A percentile compares a stretch with the other conserved stretches of the same genome.
Evolutionary conservation across 2,329 filamentous ascomycete species (phyloP).

Genomic region (Phymatotrichopsis omnivora): DNA sequence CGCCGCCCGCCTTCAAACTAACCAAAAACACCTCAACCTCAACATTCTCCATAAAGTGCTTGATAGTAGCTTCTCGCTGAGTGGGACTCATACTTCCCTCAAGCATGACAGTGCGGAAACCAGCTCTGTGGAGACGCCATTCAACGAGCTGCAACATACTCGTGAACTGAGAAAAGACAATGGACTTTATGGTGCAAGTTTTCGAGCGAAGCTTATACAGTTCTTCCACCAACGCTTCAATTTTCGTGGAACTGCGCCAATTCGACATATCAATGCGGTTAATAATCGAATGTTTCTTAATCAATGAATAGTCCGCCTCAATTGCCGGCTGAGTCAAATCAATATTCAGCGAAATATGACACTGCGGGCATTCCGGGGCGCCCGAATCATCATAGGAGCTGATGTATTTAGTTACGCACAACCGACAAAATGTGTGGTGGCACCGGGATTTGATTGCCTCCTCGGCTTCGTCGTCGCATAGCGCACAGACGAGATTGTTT

Average conservation of each 20-base stretch:
- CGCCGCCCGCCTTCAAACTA: constrained; percentile 89
- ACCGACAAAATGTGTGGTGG: constrained; percentile 83
- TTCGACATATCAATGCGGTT: constrained; percentile 98
- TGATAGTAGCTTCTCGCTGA: constrained; percentile 85
- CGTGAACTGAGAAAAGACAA: constrained; percentile 97
- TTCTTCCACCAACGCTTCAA: constrained; percentile 90
- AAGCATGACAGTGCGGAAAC: constrained; percentile 95
- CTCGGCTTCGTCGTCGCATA: constrained; percentile 93
- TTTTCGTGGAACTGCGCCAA: constrained; percentile 97
- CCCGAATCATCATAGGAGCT: constrained; percentile 58
- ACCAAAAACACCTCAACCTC: constrained; percentile 95
- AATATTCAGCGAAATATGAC: constrained; percentile 80
- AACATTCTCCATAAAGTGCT: constrained; percentile 88
- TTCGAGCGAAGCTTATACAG: constrained; percentile 84
- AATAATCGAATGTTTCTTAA: constrained; percentile 95
- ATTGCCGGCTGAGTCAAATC: constrained; percentile 93
- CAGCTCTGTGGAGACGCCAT: constrained; percentile 65
- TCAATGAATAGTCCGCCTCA: constrained; percentile 72
- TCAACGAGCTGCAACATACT: constrained; percentile 60
- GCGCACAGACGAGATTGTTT: constrained; percentile 52
- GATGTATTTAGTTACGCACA: constrained; percentile 71
- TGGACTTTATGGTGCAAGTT: constrained; percentile 80
- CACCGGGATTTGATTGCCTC: constrained; percentile 87
- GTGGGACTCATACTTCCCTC: constrained; percentile 95
- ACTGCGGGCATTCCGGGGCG: constrained; percentile 69